Evolutionary conservation across 768 basidiomycete species (phyloP), one percentile per base, ranked within the genome.

Genomic region (Pleurotus salmoneostramineus): DNA sequence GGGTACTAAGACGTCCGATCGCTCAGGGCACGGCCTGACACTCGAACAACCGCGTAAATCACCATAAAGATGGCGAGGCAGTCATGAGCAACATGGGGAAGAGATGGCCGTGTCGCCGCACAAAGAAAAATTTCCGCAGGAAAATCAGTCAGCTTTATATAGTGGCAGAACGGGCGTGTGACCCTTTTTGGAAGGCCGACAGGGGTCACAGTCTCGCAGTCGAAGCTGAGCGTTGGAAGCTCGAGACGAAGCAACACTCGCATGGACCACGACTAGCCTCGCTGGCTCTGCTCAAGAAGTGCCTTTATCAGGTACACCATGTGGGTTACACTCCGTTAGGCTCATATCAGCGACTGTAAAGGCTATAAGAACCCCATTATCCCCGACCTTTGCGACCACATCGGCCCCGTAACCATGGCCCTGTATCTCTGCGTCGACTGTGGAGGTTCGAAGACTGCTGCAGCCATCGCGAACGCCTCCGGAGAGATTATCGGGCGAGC

Each of bases 81-180:
- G 82, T 78, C 77, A 89, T 86, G 90, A 92, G 90, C 90, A 92
- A 92, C 90, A 89, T 83, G 83, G 89, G 90, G 86, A 88, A 88
- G 69, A 70, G 63, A 78, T 81, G 80, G 83, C 83, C 85, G 87
- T 84, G 90, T 78, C 77, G 90, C 90, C 90, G 90, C 90, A 92
- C 90, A 56, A 77, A 74, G 72, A 66, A 64, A 64, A 44, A 58
- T 61, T 58, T 68, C 65, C 36, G n/a, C 37, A 40, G 42, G 50
- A 27, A 27, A 27, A 27, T 27, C 21, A 27, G 21, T 27, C 7
- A 49, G 47, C 10, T 35, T 55, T 42, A 55, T 55, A 43, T 55
- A 55, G 12, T 11, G 11, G 8, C 40, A 42, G 7, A 27, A 15
- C 12, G 21, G 21, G 21, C 21, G 21, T 27, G 21, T 27, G 21